Evolutionary conservation across 805 yeast genomes (phyloP).

Genomic region (Metschnikowia arizonensis): DNA sequence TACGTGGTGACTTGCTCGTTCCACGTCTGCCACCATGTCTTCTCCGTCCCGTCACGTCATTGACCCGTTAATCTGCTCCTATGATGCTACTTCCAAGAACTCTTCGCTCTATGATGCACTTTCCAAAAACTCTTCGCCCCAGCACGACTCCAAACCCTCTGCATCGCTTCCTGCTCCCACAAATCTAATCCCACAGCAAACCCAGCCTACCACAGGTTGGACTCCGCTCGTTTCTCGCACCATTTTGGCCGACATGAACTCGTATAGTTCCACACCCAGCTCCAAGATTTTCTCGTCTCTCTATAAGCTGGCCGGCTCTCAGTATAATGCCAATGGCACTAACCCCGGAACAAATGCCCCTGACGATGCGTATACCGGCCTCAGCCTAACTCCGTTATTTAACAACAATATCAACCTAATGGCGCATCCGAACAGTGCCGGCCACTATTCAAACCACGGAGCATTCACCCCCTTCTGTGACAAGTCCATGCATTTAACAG

Average conservation of each 20-base stretch:
- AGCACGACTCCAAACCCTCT: not conserved
- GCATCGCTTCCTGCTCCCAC: not conserved
- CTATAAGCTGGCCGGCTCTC: conserved; percentile 11
- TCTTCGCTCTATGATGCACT: too few species aligned
- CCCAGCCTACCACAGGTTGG: conserved; percentile 32
- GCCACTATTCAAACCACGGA: conserved; percentile 20
- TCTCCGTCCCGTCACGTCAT: conserved; percentile 33
- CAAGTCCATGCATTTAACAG: conserved; percentile 37
- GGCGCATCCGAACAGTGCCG: conserved; percentile 21
- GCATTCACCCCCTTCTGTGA: conserved; percentile 42
- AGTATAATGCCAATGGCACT: not conserved
- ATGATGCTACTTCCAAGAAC: conserved; percentile 6
- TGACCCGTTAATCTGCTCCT: conserved; percentile 33
- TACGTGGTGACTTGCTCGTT: not conserved
- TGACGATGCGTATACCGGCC: conserved; percentile 26
- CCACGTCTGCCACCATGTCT: conserved; percentile 17
- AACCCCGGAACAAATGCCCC: conserved; percentile 1
- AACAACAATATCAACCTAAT: conserved; percentile 31
- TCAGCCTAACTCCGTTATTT: conserved; percentile 41
- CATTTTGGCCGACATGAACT: conserved; percentile 30
- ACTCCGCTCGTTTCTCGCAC: conserved; percentile 41
- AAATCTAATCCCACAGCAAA: not conserved
- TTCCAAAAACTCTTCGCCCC: conserved; percentile 8
- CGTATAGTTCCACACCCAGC: conserved; percentile 37
- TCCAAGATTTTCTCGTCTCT: conserved; percentile 21